Evolutionary conservation across 139 green algal species (phyloP).

Genomic region (Tetradesmus obliquus): DNA sequence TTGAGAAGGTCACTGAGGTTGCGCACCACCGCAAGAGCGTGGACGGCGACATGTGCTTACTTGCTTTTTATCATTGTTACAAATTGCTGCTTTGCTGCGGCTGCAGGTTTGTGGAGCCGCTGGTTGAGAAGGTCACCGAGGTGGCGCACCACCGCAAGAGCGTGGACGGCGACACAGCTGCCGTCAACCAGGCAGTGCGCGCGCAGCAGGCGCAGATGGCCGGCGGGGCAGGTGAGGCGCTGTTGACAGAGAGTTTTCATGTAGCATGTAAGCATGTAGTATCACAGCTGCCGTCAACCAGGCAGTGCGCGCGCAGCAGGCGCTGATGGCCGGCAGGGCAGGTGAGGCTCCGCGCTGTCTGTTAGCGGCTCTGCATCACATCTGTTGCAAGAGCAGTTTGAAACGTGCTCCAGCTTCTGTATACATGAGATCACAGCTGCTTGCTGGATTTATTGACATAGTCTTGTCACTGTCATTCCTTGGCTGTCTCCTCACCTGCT

Average conservation of each 20-base stretch:
- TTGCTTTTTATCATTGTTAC: no score
- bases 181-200: constrained; percentile 42
- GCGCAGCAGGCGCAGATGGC: constrained; percentile 29
- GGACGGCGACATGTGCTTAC: constrained; percentile 29
- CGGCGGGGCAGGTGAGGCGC: neutral
- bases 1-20: no score
- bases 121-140: constrained; percentile 48
- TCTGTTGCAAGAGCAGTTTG: no score
- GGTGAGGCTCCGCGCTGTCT: no score
- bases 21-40: constrained; percentile 36
- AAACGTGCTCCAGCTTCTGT: no score
- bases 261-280: neutral
- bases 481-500: no score
- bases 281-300: constrained; percentile 25
- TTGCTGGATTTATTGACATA: no score
- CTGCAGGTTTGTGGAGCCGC: constrained; percentile 69
- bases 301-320: constrained; percentile 41
- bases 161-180: constrained; percentile 20
- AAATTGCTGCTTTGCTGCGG: no score
- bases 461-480: no score
- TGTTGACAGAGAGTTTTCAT: no score
- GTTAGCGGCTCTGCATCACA: no score
- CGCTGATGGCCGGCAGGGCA: neutral
- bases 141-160: constrained; percentile 72
- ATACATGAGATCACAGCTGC: no score